Evolutionary conservation across 805 yeast genomes (phyloP).

Genomic region (Brettanomyces naardenensis): DNA sequence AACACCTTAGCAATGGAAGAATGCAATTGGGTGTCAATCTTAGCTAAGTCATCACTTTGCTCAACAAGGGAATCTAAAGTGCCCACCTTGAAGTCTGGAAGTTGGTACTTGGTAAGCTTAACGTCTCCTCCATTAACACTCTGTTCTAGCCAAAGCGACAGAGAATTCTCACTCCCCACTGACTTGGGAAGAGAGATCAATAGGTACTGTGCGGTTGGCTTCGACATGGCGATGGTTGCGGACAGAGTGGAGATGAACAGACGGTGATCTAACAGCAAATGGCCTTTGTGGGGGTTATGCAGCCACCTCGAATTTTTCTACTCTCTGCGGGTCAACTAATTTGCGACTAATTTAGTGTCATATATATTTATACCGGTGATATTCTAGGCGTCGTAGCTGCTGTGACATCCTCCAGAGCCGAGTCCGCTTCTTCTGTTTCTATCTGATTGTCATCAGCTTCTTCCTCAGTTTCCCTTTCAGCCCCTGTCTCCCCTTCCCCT

Average conservation of each 20-base stretch:
- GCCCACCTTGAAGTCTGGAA: slow-evolving; percentile 89
- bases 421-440: slow-evolving; percentile 2
- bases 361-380: too few species aligned
- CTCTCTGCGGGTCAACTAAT: too few species aligned
- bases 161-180: slow-evolving; percentile 23
- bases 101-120: slow-evolving; percentile 45
- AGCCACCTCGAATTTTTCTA: too few species aligned
- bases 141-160: slow-evolving; percentile 43
- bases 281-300: too few species aligned
- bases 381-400: too few species aligned
- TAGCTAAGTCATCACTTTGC: slow-evolving; percentile 82
- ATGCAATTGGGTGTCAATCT: slow-evolving; percentile 72
- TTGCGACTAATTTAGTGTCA: too few species aligned
- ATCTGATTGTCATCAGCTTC: not conserved
- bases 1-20: slow-evolving; percentile 63
- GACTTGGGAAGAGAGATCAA: slow-evolving; percentile 24
- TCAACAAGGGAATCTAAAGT: slow-evolving; percentile 87
- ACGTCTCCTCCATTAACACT: slow-evolving; percentile 49
- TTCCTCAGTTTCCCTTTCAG: slow-evolving; percentile 1
- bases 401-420: too few species aligned
- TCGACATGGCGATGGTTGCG: slow-evolving; percentile 11
- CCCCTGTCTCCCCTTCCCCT: not conserved
- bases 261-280: too few species aligned
- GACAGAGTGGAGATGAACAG: not conserved
- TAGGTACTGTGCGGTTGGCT: slow-evolving; percentile 18